A percentile compares a stretch with the other conserved stretches of the same genome.
These are phyloP conservation scores for Fusarium sp. DNA, from an alignment of 2,329 filamentous ascomycete species.

Conservation along the genomic window DNA sequence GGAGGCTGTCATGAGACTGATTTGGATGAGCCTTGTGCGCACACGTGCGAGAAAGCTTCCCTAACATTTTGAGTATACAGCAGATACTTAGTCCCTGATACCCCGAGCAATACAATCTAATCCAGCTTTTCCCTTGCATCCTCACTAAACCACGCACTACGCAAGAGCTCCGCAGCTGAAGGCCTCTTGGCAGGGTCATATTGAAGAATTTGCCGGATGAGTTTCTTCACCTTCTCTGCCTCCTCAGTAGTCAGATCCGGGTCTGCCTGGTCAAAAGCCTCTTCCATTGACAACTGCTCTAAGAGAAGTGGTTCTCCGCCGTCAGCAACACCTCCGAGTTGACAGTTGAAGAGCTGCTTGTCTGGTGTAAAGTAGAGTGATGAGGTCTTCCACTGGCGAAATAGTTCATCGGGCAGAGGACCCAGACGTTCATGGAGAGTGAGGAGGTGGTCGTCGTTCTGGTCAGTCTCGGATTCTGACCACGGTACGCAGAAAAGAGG, in stretches of 20 bases:
- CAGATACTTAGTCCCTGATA: too few species aligned
- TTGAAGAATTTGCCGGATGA: not conserved
- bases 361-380: slow-evolving; percentile 19
- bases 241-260: slow-evolving; percentile 4
- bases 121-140: too few species aligned
- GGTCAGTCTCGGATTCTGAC: not conserved
- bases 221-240: slow-evolving; percentile 2
- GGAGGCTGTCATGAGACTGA: too few species aligned
- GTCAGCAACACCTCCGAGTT: slow-evolving; percentile 7
- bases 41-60: too few species aligned
- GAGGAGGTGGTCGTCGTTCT: slow-evolving; percentile 13
- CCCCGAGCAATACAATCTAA: too few species aligned
- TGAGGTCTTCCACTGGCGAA: slow-evolving; percentile 7
- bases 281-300: slow-evolving; percentile 9
- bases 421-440: slow-evolving; percentile 3
- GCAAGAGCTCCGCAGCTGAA: too few species aligned
- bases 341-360: slow-evolving; percentile 15
- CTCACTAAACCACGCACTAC: too few species aligned
- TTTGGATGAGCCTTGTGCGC: too few species aligned
- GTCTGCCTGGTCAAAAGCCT: slow-evolving; percentile 6
- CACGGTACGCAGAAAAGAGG: slow-evolving; percentile 12
- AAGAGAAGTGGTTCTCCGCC: slow-evolving; percentile 9
- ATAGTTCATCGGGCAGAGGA: not conserved
- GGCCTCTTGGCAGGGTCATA: too few species aligned
- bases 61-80: too few species aligned